These are phyloP conservation scores for Mitragyna speciosa DNA, from an alignment of 257 asterid species.

Conservation along the genomic window DNA sequence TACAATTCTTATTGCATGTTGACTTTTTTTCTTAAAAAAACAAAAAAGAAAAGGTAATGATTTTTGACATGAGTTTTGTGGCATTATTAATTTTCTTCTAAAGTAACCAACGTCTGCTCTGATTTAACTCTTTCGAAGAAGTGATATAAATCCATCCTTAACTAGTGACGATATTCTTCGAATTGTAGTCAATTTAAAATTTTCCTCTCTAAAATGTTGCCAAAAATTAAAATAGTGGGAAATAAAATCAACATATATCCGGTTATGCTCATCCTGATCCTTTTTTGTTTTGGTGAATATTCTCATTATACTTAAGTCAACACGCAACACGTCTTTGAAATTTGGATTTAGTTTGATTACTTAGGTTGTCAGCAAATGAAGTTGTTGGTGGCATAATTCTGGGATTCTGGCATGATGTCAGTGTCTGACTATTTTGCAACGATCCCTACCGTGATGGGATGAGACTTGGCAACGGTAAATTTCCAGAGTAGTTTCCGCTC, in stretches of 20 bases:
- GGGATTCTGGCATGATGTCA: neutral
- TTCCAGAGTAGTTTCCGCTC: neutral
- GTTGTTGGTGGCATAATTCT: neutral
- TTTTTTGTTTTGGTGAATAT: neutral
- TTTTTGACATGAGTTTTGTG: too few species aligned
- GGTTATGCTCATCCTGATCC: neutral
- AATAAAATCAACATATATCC: neutral
- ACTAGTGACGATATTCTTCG: too few species aligned
- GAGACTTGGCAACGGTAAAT: conserved; percentile 6
- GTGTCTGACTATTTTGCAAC: neutral
- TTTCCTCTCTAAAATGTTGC: too few species aligned
- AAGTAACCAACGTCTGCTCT: too few species aligned
- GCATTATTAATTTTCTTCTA: too few species aligned
- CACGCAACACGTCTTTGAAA: neutral
- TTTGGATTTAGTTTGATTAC: neutral
- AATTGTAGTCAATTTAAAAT: too few species aligned
- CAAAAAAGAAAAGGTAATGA: too few species aligned
- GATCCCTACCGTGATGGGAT: too few species aligned
- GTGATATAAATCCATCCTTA: too few species aligned
- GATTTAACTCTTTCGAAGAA: too few species aligned
- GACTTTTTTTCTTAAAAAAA: too few species aligned
- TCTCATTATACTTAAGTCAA: neutral
- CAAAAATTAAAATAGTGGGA: neutral
- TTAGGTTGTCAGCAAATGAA: neutral
- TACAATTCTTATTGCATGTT: too few species aligned